Percentiles rank a stretch among this genome's conserved stretches.
Conservation (phyloP, 768 basidiomycete genomes). For the Naematelia encephala region DNA sequence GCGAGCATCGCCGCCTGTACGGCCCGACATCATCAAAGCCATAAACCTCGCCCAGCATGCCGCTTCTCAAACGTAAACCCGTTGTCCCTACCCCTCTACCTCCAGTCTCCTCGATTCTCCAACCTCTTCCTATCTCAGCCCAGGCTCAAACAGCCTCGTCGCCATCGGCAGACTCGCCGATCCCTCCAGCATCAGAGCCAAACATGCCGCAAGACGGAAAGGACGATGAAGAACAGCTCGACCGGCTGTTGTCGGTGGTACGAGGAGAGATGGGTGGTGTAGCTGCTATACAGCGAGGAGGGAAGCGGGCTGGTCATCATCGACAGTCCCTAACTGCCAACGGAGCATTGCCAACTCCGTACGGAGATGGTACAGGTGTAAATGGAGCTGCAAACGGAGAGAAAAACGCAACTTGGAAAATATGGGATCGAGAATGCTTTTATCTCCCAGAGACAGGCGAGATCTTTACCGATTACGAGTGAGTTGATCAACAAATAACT, state of each 20-base stretch:
- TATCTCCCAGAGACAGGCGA: slow-evolving; percentile 93
- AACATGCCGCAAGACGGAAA: slow-evolving; percentile 46
- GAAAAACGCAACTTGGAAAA: slow-evolving; percentile 15
- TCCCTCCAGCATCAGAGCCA: neutral
- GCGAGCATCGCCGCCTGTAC: too few species aligned
- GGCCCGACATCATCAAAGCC: neutral
- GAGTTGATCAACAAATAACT: slow-evolving; percentile 48
- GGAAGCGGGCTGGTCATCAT: slow-evolving; percentile 9
- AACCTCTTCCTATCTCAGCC: slow-evolving; percentile 17
- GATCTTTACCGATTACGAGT: slow-evolving; percentile 97
- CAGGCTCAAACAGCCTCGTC: neutral
- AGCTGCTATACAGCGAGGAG: neutral
- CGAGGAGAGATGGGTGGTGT: slow-evolving; percentile 27
- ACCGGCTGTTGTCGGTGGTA: slow-evolving; percentile 39
- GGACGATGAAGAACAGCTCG: slow-evolving; percentile 48
- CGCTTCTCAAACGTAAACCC: slow-evolving; percentile 42
- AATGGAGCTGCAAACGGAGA: slow-evolving; percentile 7
- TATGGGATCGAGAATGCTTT: slow-evolving; percentile 60
- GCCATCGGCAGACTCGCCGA: slow-evolving; percentile 1
- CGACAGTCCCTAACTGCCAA: slow-evolving; percentile 4
- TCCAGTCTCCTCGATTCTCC: slow-evolving; percentile 33
- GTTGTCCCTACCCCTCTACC: slow-evolving; percentile 38
- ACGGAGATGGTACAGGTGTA: slow-evolving; percentile 11
- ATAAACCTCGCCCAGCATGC: slow-evolving; percentile 22
- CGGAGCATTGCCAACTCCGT: neutral